These are phyloP conservation scores for Flaveria bidentis DNA, from an alignment of 129 eudicot genomes.

Conservation along the genomic window DNA sequence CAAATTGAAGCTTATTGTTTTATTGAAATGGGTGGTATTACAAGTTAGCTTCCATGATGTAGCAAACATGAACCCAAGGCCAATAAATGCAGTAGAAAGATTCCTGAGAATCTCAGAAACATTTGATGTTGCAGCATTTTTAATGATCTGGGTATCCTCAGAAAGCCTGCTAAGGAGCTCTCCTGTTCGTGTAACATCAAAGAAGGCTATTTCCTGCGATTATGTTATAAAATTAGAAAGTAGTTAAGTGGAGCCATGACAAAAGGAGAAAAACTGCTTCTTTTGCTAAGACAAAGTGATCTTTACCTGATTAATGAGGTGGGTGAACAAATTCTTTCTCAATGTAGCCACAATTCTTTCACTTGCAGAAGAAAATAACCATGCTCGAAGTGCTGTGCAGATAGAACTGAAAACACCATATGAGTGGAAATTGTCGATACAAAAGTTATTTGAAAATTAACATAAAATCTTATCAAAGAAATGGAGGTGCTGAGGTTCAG, in stretches of 20 bases:
- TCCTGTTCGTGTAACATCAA: conserved; percentile 69
- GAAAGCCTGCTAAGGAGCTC: conserved; percentile 82
- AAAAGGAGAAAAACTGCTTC: background rate
- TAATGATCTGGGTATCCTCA: conserved; percentile 79
- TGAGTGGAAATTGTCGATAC: conserved; percentile 7
- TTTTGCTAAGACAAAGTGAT: background rate
- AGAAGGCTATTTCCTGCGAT: conserved; percentile 74
- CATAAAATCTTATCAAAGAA: background rate
- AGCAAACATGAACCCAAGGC: conserved; percentile 87
- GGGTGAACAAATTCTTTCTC: conserved; percentile 71
- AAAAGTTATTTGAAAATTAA: conserved; percentile 10
- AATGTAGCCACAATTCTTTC: conserved; percentile 90
- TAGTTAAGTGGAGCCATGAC: conserved; percentile 5
- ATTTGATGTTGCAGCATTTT: conserved; percentile 50
- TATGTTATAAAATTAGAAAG: background rate
- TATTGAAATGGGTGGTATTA: conserved; percentile 20
- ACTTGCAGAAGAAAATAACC: conserved; percentile 90
- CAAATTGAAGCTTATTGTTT: conserved; percentile 1
- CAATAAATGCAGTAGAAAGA: conserved; percentile 56
- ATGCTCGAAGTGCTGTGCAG: conserved; percentile 74
- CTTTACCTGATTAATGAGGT: conserved; percentile 69
- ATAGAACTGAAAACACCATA: conserved; percentile 55
- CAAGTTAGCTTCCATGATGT: conserved; percentile 96
- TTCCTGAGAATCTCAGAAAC: conserved; percentile 41
- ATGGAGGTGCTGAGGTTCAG: conserved; percentile 4